phyloP scores from a whole-genome alignment of 2,329 filamentous ascomycete species.

The Venturia effusa region DNA sequence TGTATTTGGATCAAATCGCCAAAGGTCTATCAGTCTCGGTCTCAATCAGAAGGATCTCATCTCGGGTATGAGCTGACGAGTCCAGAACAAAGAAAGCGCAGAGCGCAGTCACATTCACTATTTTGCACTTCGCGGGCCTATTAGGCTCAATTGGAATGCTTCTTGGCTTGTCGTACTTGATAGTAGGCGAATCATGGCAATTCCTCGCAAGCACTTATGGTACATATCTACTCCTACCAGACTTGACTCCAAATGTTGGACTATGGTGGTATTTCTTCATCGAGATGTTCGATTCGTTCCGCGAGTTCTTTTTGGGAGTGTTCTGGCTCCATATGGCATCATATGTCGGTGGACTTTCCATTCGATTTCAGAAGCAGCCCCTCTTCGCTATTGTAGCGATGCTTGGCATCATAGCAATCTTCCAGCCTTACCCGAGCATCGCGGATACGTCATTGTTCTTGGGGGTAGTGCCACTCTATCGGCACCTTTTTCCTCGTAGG shows the following conservation, averaged over 20 bases:
- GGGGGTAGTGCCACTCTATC: slow-evolving; percentile 69
- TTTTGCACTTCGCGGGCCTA: slow-evolving; percentile 43
- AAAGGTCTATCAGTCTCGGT: too few species aligned
- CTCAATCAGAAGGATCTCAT: too few species aligned
- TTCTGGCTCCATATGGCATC: slow-evolving; percentile 93
- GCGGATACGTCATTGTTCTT: slow-evolving; percentile 82
- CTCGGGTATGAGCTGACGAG: neutral
- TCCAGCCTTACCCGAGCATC: slow-evolving; percentile 94
- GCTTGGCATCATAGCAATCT: slow-evolving; percentile 82
- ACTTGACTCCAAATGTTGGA: slow-evolving; percentile 88
- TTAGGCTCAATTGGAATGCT: slow-evolving; percentile 47
- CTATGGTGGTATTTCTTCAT: slow-evolving; percentile 99
- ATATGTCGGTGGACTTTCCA: slow-evolving; percentile 76
- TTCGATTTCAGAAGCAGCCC: slow-evolving; percentile 75
- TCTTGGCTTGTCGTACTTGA: slow-evolving; percentile 58
- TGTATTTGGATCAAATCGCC: neutral
- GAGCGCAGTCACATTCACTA: slow-evolving; percentile 39
- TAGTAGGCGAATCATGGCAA: slow-evolving; percentile 74
- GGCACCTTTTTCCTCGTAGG: slow-evolving; percentile 78
- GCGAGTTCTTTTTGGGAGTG: slow-evolving; percentile 91
- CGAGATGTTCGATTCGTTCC: slow-evolving; percentile 98
- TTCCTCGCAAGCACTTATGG: slow-evolving; percentile 87
- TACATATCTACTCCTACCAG: slow-evolving; percentile 79
- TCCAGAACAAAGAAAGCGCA: slow-evolving; percentile 19
- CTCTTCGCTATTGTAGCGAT: slow-evolving; percentile 77